Evolutionary conservation across 148 eudicot species (phyloP).

Genomic region (Polygonum maritimum): DNA sequence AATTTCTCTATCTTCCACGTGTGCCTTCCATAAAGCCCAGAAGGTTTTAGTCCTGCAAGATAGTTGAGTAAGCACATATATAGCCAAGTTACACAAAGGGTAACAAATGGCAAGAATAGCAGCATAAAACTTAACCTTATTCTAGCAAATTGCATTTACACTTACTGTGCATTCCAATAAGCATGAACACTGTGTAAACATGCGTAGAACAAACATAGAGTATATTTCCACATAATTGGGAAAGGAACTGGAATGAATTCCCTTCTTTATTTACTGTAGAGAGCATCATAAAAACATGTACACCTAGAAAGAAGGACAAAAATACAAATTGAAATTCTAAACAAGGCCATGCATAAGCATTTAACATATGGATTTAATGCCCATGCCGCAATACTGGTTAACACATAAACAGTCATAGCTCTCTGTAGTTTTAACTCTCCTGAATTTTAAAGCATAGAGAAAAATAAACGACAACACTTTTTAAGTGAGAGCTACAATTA

Average conservation of each 20-base stretch:
- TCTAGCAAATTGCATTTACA: background rate
- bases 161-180: background rate
- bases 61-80: slow-evolving; percentile 5
- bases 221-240: background rate
- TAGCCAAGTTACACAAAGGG: background rate
- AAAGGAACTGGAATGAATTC: background rate
- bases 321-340: background rate
- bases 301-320: background rate
- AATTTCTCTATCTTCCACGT: slow-evolving; percentile 86
- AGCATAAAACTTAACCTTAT: background rate
- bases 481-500: background rate
- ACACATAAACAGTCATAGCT: background rate
- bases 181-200: background rate
- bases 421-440: background rate
- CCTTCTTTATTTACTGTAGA: background rate
- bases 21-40: slow-evolving; percentile 61
- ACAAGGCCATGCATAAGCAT: background rate
- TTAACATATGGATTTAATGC: background rate
- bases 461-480: background rate
- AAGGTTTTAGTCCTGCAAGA: slow-evolving; percentile 65
- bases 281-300: background rate
- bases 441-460: background rate
- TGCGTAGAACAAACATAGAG: background rate
- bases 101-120: background rate
- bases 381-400: background rate